Percentiles rank a stretch among this genome's conserved stretches.
These are phyloP conservation scores for Pseudogymnoascus sp. DNA, from an alignment of 2,329 filamentous ascomycete species.

Conservation along the genomic window DNA sequence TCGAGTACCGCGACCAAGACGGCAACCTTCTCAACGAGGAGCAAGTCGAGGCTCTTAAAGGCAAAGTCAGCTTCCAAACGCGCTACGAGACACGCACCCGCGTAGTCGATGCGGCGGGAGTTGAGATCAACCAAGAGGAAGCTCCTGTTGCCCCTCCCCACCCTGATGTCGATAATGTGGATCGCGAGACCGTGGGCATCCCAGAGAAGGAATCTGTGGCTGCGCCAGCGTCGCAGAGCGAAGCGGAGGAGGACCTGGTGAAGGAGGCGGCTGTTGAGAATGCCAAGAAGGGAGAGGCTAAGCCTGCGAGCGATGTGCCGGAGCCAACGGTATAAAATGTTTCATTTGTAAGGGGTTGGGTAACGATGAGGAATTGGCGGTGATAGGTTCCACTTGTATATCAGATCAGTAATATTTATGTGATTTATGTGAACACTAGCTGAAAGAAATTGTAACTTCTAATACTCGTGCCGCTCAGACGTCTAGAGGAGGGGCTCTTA, in stretches of 20 bases:
- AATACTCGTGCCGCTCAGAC: neutral
- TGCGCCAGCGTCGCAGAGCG: slow-evolving; percentile 34
- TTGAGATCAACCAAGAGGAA: slow-evolving; percentile 49
- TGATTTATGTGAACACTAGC: slow-evolving; percentile 1
- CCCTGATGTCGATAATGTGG: slow-evolving; percentile 45
- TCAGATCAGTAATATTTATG: slow-evolving; percentile 9
- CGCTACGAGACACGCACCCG: slow-evolving; percentile 92
- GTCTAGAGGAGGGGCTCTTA: no score
- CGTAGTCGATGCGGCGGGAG: slow-evolving; percentile 70
- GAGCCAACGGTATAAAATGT: slow-evolving; percentile 38
- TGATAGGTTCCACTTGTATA: slow-evolving; percentile 5
- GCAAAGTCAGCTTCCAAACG: slow-evolving; percentile 93
- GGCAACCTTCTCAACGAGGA: slow-evolving; percentile 81
- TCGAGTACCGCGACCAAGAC: slow-evolving; percentile 92
- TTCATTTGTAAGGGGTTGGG: neutral
- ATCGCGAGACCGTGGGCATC: slow-evolving; percentile 48
- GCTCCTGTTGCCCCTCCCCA: slow-evolving; percentile 23
- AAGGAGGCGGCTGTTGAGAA: slow-evolving; percentile 51
- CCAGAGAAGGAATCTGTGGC: slow-evolving; percentile 32
- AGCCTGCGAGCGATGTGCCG: slow-evolving; percentile 57
- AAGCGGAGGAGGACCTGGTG: slow-evolving; percentile 45
- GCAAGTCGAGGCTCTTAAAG: slow-evolving; percentile 75
- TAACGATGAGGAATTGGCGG: neutral
- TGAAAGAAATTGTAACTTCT: neutral
- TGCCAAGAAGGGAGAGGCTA: slow-evolving; percentile 42